These are phyloP conservation scores for Annulohypoxylon stygium DNA, from an alignment of 495 filamentous ascomycete genomes.

Conservation along the genomic window DNA sequence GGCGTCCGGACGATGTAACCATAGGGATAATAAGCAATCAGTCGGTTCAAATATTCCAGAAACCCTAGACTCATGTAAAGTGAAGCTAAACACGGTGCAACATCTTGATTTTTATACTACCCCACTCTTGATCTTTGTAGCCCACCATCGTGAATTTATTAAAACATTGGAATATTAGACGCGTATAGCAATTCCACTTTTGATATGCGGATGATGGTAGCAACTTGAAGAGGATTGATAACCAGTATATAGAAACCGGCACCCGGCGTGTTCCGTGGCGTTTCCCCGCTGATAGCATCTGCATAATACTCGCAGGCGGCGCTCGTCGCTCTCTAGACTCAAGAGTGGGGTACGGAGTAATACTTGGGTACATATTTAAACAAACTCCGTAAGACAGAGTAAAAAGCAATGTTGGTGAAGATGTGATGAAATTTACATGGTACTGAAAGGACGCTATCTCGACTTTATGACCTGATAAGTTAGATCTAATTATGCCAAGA, in stretches of 20 bases:
- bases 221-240: neutral
- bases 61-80: neutral
- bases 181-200: constrained; percentile 2
- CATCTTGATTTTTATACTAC: neutral
- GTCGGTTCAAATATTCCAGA: neutral
- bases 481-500: neutral
- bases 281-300: constrained; percentile 27
- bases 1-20: constrained; percentile 3
- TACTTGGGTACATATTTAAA: constrained; percentile 2
- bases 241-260: neutral
- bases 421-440: neutral
- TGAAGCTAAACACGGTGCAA: neutral
- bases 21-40: constrained; percentile 14
- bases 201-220: neutral
- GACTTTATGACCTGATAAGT: neutral
- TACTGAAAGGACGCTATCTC: neutral
- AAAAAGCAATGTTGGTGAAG: neutral
- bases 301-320: neutral
- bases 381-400: neutral
- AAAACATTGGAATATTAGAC: neutral
- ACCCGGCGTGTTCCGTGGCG: constrained; percentile 34
- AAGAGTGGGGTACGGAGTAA: neutral
- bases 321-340: neutral
- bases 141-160: neutral
- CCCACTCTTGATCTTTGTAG: neutral